phyloP scores from a whole-genome alignment of 1,139 yeast genomes.

The Pneumocystis oryctolagi region DNA sequence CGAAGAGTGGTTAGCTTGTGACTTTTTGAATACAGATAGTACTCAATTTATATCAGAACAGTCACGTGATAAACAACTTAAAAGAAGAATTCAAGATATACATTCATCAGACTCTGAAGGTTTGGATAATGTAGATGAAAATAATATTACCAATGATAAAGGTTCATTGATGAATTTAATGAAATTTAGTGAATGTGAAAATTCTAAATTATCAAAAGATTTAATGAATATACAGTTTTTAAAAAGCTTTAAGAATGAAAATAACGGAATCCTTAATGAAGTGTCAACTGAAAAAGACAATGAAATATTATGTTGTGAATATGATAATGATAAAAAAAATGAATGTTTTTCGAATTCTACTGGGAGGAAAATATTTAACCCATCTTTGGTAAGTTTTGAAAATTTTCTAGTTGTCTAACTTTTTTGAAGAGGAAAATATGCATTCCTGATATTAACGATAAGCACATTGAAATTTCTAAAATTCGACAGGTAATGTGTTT shows the following conservation, averaged over 20 bases:
- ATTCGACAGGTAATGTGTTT: background rate
- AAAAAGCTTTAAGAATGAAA: conserved; percentile 68
- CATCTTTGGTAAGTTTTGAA: background rate
- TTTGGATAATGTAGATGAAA: conserved; percentile 39
- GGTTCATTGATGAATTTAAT: conserved; percentile 29
- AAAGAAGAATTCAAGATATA: conserved; percentile 56
- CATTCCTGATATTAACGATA: background rate
- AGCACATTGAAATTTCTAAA: background rate
- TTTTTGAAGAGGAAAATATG: background rate
- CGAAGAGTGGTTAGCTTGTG: conserved; percentile 73
- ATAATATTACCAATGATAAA: conserved; percentile 28
- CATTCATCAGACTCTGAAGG: conserved; percentile 30
- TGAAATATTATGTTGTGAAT: conserved; percentile 28
- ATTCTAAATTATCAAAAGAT: conserved; percentile 57
- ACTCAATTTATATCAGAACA: conserved; percentile 87
- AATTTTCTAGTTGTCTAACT: background rate
- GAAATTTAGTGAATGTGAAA: conserved; percentile 25
- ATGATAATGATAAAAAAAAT: conserved; percentile 27
- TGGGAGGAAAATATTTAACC: background rate
- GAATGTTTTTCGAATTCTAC: conserved; percentile 3
- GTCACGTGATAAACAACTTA: conserved; percentile 70
- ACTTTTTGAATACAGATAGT: conserved; percentile 73
- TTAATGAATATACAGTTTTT: conserved; percentile 87
- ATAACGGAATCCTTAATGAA: conserved; percentile 37
- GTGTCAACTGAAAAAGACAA: conserved; percentile 34